Base-by-base conservation (phyloP, 2,329 filamentous ascomycete species). In the Penicillium sp. region DNA sequence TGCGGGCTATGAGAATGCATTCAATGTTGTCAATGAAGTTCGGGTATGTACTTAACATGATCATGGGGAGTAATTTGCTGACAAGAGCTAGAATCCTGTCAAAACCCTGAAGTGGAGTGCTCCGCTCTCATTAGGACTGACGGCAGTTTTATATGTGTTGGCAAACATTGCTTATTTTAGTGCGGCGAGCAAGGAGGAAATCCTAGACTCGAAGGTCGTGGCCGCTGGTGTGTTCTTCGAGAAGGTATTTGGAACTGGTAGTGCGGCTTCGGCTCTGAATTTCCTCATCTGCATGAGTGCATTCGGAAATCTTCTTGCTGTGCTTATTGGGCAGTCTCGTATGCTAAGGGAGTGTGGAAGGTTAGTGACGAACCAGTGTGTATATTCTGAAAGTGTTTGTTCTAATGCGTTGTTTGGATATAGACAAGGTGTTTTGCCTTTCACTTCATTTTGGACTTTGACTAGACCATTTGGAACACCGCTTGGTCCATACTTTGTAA, bases 401-500 rank as follows among this genome's bases (percentile, higher is more conserved):
- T 1, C 29, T 32, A 29, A 29, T 14, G 13, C 47, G 0, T 20
- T 45, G 1, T 14, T 9, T 13, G 4, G 2, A 22, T 8, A 13
- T n/a, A 32, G 82, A 56, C 84, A 86, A 72, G 85, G 85, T 7
- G 82, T 86, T 0, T 74, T 87, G 2, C 84, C 85, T 0, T 86
- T 70, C n/a, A 78, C 84, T 1, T 69, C 70, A 1, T 83, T 87
- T 58, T 88, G 85, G 85, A 84, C 82, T 0, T 84, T 82, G 0
- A 87, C 85, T 0, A 78, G 77, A 53, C 85, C 85, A 0, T 87
- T 87, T 55, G 85, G 84, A 2, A 88, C 85, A 0, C 84, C 85
- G 0, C 63, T 86, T 0, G 84, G 83, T 0, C 84, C 85, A 0
- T 86, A 86, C 57, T 50, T 79, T 2, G 60, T 87, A 4, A 84